Conservation (phyloP, 2,329 filamentous ascomycete genomes). For the Talaromyces sp. region DNA sequence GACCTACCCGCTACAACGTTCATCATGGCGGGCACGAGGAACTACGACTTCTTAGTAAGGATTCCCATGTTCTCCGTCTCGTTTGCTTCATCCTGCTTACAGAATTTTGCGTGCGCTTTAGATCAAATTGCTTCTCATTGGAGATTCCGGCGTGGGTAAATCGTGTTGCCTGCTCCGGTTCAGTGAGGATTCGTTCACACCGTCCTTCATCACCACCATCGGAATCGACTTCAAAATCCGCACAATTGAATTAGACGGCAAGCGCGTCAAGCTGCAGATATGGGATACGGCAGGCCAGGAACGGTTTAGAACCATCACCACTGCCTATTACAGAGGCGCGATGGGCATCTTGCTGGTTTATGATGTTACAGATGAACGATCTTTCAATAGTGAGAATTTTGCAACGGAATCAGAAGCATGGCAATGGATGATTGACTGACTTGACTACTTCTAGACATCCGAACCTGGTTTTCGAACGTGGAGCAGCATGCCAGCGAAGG, state of each 20-base stretch:
- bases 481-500: conserved; percentile 97
- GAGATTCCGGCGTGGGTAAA: conserved; percentile 94
- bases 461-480: conserved; percentile 98
- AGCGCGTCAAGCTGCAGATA: conserved; percentile 98
- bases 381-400: conserved; percentile 75
- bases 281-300: conserved; percentile 99
- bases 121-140: conserved; percentile 97
- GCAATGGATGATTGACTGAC: not conserved
- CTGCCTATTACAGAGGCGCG: conserved; percentile 94
- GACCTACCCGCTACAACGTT: conserved; percentile 1
- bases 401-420: not conserved
- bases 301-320: conserved; percentile 97
- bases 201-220: conserved; percentile 97
- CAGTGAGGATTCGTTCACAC: conserved; percentile 95
- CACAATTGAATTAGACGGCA: conserved; percentile 97
- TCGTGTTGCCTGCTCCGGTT: conserved; percentile 95
- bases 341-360: conserved; percentile 98
- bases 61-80: not conserved
- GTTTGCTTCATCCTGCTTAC: not conserved
- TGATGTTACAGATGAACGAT: conserved; percentile 94
- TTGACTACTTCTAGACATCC: conserved; percentile 64
- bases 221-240: conserved; percentile 99
- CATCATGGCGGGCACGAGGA: conserved; percentile 89
- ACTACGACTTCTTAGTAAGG: conserved; percentile 97
- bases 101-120: conserved; percentile 34